Percentiles rank a stretch among this genome's conserved stretches.
phyloP scores from a whole-genome alignment of 768 basidiomycete genomes.

The Cubamyces lactineus region DNA sequence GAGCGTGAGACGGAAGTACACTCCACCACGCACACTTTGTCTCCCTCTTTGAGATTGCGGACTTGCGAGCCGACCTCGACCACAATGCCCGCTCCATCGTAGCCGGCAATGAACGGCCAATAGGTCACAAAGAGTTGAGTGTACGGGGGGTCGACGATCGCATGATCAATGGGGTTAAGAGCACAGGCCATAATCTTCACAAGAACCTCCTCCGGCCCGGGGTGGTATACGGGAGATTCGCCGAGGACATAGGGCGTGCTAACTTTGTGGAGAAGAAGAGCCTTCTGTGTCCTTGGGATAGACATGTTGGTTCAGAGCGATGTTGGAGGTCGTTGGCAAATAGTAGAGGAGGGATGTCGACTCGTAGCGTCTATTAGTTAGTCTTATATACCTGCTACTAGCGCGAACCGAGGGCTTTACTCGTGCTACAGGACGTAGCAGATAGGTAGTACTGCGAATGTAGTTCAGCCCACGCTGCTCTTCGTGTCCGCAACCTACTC shows the following conservation, averaged over 20 bases:
- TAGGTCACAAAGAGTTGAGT: constrained; percentile 31
- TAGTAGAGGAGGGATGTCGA: too few relatives aligned
- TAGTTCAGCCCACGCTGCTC: too few relatives aligned
- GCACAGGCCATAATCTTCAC: constrained; percentile 43
- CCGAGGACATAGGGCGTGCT: constrained; percentile 16
- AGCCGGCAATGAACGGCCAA: constrained; percentile 36
- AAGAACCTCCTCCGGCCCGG: constrained; percentile 45
- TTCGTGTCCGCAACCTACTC: too few relatives aligned
- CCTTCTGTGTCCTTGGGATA: constrained; percentile 18
- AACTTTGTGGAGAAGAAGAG: constrained; percentile 17
- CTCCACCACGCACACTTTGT: constrained; percentile 40
- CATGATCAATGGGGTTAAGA: constrained; percentile 44
- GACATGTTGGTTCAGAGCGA: not conserved
- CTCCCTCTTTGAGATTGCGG: constrained; percentile 41
- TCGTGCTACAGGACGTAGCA: too few relatives aligned
- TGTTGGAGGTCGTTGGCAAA: too few relatives aligned
- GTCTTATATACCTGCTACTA: too few relatives aligned
- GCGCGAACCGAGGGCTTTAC: too few relatives aligned
- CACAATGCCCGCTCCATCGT: constrained; percentile 41
- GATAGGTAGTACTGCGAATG: too few relatives aligned
- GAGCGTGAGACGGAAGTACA: not conserved
- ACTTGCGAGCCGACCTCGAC: constrained; percentile 44
- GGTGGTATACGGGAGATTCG: constrained; percentile 32
- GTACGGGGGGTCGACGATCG: constrained; percentile 17
- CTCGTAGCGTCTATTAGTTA: too few relatives aligned